Conservation (phyloP, 257 asterid genomes). For the Primulina eburnea region DNA sequence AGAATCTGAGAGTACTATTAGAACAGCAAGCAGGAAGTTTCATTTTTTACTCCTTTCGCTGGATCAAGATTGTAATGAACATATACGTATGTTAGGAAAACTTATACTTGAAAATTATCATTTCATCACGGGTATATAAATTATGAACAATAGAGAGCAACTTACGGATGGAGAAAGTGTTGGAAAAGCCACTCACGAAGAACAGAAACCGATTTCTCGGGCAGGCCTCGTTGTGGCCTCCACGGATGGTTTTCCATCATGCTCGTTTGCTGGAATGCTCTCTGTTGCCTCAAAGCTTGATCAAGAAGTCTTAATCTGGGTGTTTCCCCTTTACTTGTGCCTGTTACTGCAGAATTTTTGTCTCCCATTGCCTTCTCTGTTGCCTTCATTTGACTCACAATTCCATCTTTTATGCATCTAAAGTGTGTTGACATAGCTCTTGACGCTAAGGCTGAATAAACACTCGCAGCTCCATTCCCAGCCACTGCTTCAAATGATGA, state of each 20-base stretch:
- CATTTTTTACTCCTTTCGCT: neutral
- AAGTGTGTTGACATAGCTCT: slow-evolving; percentile 89
- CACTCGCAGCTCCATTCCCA: slow-evolving; percentile 74
- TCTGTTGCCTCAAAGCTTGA: slow-evolving; percentile 77
- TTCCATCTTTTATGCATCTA: slow-evolving; percentile 65
- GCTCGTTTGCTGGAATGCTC: slow-evolving; percentile 69
- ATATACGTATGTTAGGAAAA: no score
- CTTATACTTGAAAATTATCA: neutral
- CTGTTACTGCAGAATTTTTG: slow-evolving; percentile 45
- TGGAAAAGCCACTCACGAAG: slow-evolving; percentile 95
- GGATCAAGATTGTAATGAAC: neutral
- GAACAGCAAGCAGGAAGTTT: slow-evolving; percentile 23
- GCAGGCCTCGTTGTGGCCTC: slow-evolving; percentile 87
- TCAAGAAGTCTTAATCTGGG: slow-evolving; percentile 70
- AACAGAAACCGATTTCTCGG: slow-evolving; percentile 75
- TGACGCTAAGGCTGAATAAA: slow-evolving; percentile 62
- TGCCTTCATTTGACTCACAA: slow-evolving; percentile 52
- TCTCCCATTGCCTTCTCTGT: slow-evolving; percentile 68
- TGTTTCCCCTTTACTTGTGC: slow-evolving; percentile 68
- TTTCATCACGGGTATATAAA: neutral
- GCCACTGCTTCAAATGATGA: slow-evolving; percentile 74
- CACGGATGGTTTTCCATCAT: slow-evolving; percentile 84
- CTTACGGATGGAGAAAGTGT: slow-evolving; percentile 93
- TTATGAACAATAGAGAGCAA: neutral
- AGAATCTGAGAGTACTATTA: slow-evolving; percentile 16